These are phyloP conservation scores for Torulaspora delbrueckii DNA, from an alignment of 805 yeast genomes.

Conservation along the genomic window DNA sequence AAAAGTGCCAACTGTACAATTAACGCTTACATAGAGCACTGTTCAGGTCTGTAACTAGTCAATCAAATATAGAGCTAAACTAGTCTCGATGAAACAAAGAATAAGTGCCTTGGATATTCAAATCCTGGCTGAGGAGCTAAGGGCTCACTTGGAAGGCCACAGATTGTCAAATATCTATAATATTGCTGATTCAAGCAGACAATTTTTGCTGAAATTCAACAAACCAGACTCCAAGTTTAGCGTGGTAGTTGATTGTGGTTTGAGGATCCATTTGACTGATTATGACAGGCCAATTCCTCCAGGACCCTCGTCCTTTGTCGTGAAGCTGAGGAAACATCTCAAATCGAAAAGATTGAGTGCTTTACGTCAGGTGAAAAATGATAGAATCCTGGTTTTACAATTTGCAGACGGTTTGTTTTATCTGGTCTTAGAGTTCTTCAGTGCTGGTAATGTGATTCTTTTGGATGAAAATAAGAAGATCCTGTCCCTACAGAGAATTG, in stretches of 20 bases:
- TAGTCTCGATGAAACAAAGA: conserved; percentile 57
- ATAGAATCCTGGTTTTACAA: conserved; percentile 76
- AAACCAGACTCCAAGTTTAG: conserved; percentile 75
- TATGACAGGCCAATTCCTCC: conserved; percentile 77
- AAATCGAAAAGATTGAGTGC: conserved; percentile 72
- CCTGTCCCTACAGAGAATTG: conserved; percentile 70
- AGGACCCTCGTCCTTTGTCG: conserved; percentile 78
- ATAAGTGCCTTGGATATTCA: conserved; percentile 79
- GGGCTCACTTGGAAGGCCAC: conserved; percentile 51
- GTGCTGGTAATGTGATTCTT: conserved; percentile 87
- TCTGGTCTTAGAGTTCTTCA: conserved; percentile 83
- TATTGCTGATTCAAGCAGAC: conserved; percentile 62
- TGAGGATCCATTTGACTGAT: conserved; percentile 70
- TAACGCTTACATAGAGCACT: too few relatives aligned
- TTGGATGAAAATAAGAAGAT: conserved; percentile 66
- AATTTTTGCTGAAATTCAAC: conserved; percentile 73
- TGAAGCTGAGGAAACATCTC: conserved; percentile 80
- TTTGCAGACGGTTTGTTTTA: conserved; percentile 78
- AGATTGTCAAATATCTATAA: conserved; percentile 84
- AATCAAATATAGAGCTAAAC: too few relatives aligned
- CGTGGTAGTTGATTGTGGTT: conserved; percentile 80
- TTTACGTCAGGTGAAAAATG: conserved; percentile 69
- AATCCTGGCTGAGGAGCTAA: conserved; percentile 63
- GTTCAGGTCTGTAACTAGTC: too few relatives aligned
- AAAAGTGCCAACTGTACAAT: too few relatives aligned